These are phyloP conservation scores for Dictyophora rubrovolvata DNA, from an alignment of 768 basidiomycete genomes.

Conservation along the genomic window DNA sequence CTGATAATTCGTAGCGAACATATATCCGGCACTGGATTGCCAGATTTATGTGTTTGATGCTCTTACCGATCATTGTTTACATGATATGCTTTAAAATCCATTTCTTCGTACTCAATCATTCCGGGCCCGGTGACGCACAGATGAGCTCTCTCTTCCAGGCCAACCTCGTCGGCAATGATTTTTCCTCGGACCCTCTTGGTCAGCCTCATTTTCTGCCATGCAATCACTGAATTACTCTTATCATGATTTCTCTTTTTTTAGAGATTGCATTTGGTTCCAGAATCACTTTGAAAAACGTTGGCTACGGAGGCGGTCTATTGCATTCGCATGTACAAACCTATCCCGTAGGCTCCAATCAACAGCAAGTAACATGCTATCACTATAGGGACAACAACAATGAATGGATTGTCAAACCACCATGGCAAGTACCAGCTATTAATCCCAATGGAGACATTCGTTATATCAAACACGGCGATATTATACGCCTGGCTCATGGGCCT, in stretches of 20 bases:
- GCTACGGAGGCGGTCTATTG: conserved; percentile 91
- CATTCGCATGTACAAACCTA: conserved; percentile 97
- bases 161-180: conserved; percentile 89
- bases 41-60: conserved; percentile 72
- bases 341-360: conserved; percentile 84
- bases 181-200: conserved; percentile 84
- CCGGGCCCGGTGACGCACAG: conserved; percentile 94
- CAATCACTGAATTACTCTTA: background rate
- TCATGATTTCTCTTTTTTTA: conserved; percentile 17
- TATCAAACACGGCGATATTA: conserved; percentile 63
- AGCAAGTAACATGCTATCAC: conserved; percentile 98
- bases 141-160: conserved; percentile 99
- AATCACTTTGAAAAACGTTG: conserved; percentile 92
- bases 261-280: conserved; percentile 88
- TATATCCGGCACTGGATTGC: conserved; percentile 90
- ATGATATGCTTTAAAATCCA: conserved; percentile 93
- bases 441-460: conserved; percentile 56
- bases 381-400: conserved; percentile 99
- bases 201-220: conserved; percentile 16
- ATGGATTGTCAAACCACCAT: conserved; percentile 70
- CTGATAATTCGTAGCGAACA: conserved; percentile 44
- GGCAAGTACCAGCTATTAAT: conserved; percentile 64
- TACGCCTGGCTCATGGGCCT: conserved; percentile 73
- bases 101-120: conserved; percentile 87
- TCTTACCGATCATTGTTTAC: conserved; percentile 87